These are phyloP conservation scores for Cordyceps militaris DNA, from an alignment of 2,329 filamentous ascomycete genomes.

Conservation along the genomic window DNA sequence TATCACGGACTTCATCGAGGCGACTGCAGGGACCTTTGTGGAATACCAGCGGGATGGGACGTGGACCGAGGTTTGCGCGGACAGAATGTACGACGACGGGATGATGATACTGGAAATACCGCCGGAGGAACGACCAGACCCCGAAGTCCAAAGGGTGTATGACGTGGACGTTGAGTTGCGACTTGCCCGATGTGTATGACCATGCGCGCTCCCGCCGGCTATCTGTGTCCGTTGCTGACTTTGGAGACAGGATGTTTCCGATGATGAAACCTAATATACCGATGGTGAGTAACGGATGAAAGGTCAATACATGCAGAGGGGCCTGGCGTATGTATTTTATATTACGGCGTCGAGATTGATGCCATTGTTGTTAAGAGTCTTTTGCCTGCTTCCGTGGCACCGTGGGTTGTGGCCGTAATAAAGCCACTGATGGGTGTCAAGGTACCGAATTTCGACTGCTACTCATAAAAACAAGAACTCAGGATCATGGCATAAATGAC, in stretches of 20 bases:
- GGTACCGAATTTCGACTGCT: no score
- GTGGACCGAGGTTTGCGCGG: neutral
- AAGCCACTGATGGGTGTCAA: no score
- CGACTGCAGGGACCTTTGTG: neutral
- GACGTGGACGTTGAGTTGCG: neutral
- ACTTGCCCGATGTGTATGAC: neutral
- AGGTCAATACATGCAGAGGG: neutral
- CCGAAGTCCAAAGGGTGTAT: neutral
- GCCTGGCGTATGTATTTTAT: neutral
- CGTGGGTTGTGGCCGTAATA: no score
- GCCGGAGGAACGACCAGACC: neutral
- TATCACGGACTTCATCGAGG: neutral
- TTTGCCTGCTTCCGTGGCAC: no score
- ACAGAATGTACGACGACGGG: neutral
- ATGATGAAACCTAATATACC: neutral
- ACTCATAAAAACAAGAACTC: no score
- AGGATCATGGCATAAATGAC: no score
- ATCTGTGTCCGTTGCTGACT: neutral
- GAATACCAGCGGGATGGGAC: constrained; percentile 1
- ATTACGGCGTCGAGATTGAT: no score
- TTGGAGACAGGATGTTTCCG: neutral
- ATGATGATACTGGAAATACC: neutral
- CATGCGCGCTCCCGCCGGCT: neutral
- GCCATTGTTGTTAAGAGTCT: no score
- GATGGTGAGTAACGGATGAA: neutral